Base-by-base conservation (phyloP, 1,139 yeast species). In the Yamadazyma pseudoaaseri region DNA sequence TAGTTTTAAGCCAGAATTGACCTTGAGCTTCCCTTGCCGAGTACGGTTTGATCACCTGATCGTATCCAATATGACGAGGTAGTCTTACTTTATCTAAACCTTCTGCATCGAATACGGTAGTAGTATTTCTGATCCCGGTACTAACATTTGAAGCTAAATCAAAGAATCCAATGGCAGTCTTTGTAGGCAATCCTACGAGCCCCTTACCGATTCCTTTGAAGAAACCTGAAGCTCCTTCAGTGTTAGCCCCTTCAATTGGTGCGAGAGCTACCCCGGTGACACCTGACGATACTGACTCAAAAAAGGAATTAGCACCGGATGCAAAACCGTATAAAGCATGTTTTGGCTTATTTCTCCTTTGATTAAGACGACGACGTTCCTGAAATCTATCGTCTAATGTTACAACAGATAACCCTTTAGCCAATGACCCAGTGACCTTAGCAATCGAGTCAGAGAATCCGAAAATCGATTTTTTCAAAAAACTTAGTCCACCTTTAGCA, bases 401-500 rank as follows among this genome's bases (percentile, higher is more conserved):
- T 0, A 89, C 96, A 10, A 82, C 92, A 0, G 96, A 79, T 31
- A 94, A 67, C 0, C 98, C 98, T 57, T 94, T 94, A 0, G 98
- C 96, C 45, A 94, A 66, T 0, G 97, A 86, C 1, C 97, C 97
- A 0, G 98, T 87, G 18, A 92, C 77, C 56, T 89, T 87, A 3
- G 97, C 84, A 58, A 94, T 73, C 44, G 96, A 86, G 60, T 94
- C 97, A 15, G 96, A 85, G 37, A 94, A 72, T 6, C 98, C 98
- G 66, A 85, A 94, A 1, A 94, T 92, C 0, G 97, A 85, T 62
- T 94, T 94, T 54, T 90, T 90, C 58, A 94, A 73, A 62, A 94
- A 92, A 56, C 96, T 86, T 39, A 87, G 65, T 0, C 98, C 96
- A 39, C 99, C 99, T 52, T 89, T 90, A 1, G 98, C 98, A 28